Evolutionary conservation across 441 rosid genomes (phyloP).

Genomic region (Gossypium davidsonii): DNA sequence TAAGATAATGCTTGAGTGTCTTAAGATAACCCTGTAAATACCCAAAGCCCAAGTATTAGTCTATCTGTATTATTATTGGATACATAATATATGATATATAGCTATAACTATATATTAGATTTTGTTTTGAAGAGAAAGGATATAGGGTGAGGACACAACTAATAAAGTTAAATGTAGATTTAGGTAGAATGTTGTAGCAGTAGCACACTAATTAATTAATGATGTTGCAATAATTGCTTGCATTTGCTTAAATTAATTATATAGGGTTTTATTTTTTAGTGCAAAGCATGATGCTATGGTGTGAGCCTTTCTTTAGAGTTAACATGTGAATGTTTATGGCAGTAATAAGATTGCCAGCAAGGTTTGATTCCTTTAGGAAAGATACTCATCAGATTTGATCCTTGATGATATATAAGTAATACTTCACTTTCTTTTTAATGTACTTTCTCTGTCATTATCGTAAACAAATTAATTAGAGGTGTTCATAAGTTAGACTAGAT

Average conservation of each 20-base stretch:
- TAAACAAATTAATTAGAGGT: not conserved
- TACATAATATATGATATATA: not conserved
- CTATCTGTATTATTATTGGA: not conserved
- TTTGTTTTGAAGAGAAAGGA: not conserved
- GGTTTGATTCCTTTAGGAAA: not conserved
- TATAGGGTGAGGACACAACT: not conserved
- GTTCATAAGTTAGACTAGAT: too few species aligned
- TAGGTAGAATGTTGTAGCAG: not conserved
- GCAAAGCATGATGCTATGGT: constrained; percentile 10
- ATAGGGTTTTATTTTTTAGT: not conserved
- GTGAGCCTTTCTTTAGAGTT: not conserved
- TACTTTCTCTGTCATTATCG: not conserved
- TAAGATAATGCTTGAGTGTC: not conserved
- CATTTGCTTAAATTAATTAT: not conserved
- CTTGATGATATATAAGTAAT: not conserved
- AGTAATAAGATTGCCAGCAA: constrained; percentile 9
- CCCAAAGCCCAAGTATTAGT: not conserved
- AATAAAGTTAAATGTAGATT: not conserved
- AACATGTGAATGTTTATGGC: constrained; percentile 16
- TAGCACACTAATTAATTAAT: not conserved
- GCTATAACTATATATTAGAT: not conserved
- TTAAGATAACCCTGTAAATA: not conserved
- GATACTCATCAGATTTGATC: not conserved
- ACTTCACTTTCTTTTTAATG: not conserved
- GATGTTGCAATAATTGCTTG: not conserved